phyloP scores from a whole-genome alignment of 73 alveolate genomes.

The Stentor coeruleus region DNA sequence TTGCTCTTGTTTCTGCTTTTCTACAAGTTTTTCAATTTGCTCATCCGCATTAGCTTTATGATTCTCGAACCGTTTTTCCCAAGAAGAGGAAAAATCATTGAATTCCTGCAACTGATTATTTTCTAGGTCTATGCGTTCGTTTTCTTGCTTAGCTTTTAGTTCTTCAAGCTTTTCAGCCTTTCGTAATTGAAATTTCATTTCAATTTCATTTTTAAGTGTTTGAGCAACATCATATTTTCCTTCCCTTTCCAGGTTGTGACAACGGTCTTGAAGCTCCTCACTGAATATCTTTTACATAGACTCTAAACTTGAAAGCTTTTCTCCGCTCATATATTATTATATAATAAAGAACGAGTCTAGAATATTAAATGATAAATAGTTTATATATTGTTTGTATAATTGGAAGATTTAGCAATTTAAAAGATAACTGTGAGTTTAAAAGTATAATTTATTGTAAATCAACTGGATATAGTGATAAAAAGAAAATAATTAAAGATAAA shows the following conservation, averaged over 20 bases:
- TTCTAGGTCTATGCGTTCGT: constrained; percentile 12
- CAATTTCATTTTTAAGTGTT: neutral
- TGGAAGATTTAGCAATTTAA: no score
- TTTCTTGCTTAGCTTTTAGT: neutral
- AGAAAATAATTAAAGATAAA: no score
- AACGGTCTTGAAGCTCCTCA: neutral
- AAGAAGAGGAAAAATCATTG: neutral
- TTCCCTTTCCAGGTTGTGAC: neutral
- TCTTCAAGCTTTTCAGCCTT: neutral
- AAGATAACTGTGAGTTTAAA: no score
- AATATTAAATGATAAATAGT: no score
- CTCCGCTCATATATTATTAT: no score
- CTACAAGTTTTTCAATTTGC: neutral
- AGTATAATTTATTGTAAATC: no score
- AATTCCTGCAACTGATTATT: constrained; percentile 12
- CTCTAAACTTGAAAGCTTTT: no score
- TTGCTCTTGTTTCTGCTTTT: neutral
- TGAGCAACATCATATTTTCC: neutral
- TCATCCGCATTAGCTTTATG: neutral
- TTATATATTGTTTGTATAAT: no score
- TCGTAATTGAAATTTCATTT: neutral
- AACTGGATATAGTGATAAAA: no score
- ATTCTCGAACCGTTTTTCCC: constrained; percentile 6
- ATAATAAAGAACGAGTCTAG: no score
- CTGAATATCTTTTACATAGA: neutral